A percentile compares a stretch with the other conserved stretches of the same genome.
These are phyloP conservation scores for Auxenochlorella protothecoides DNA, from an alignment of 139 green algal genomes.

Conservation along the genomic window DNA sequence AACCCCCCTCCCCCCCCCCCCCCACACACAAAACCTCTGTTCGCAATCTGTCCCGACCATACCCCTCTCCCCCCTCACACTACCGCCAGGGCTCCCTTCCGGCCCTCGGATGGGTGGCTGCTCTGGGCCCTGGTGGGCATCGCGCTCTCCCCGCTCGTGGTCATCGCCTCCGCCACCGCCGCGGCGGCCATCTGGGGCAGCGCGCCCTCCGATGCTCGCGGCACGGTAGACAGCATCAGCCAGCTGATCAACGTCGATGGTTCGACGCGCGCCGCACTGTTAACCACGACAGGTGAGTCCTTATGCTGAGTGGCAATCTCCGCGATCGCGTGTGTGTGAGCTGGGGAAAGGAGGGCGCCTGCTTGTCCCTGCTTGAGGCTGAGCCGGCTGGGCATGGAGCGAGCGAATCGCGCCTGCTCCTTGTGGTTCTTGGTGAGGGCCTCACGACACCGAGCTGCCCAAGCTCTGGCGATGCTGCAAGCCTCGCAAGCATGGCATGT, in stretches of 20 bases:
- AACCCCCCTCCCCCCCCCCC: background rate
- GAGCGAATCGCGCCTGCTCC: too few relatives aligned
- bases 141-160: slow-evolving; percentile 43
- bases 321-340: too few relatives aligned
- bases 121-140: slow-evolving; percentile 59
- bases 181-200: slow-evolving; percentile 1
- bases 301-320: background rate
- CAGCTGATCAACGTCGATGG: slow-evolving; percentile 54
- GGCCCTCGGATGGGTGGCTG: slow-evolving; percentile 52
- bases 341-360: too few relatives aligned
- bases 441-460: too few relatives aligned
- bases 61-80: background rate
- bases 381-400: too few relatives aligned
- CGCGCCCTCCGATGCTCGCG: slow-evolving; percentile 14
- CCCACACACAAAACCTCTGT: background rate
- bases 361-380: too few relatives aligned
- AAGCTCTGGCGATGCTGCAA: too few relatives aligned
- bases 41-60: too few relatives aligned
- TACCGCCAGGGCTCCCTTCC: slow-evolving; percentile 36
- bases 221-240: slow-evolving; percentile 48
- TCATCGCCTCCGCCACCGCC: slow-evolving; percentile 31
- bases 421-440: too few relatives aligned
- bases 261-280: slow-evolving; percentile 46
- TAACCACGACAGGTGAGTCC: slow-evolving; percentile 18
- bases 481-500: too few relatives aligned